Base-by-base conservation (phyloP, 371 early-diverging fungal genomes). In the Syncephalastrum sp. region DNA sequence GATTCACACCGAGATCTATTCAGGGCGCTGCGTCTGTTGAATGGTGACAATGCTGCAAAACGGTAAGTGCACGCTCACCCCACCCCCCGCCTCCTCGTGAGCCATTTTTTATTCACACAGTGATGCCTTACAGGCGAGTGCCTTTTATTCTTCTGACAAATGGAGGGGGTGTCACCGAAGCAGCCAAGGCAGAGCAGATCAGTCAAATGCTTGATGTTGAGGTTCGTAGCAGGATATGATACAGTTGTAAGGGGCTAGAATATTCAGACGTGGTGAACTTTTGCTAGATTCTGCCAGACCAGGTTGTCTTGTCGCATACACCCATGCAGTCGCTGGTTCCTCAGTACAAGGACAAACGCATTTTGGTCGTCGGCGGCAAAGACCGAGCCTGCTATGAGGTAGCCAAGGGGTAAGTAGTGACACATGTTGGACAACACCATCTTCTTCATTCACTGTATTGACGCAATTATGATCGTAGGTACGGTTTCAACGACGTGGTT, bases 111-210 rank as follows among this genome's bases (percentile, higher is more conserved):
- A 48, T n/a, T 10, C 21, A 47, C 47, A 5, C 3, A 7, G 8
- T 19, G 21, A 19, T 42, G 14, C 4, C 10, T 42, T 48, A 3
- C 50, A 83, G 84, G 67, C 70, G 64, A n/a, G 72, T 90, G 13
- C 91, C 91, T 13, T 88, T 81, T 72, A 85, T 92, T 19, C 75
- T 92, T 17, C 65, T 95, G 55, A 94, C 95, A 10, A 95, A 95
- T 59, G 94, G 95, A 23, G 95, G 94, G 17, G 94, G 94, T 23
- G 78, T 91, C 14, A 81, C 87, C 3, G 94, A 94, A 65, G 75
- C 66, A 12, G 74, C 72, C 45, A 93, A 91, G 67, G 92, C 94
- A 0, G 58, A 61, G 4, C 87, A 91, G 55, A 77, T 95, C 44
- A 82, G 83, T 47, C 54, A 73, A 51, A 68, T 76, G 57, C 71